Evolutionary conservation across 2,329 filamentous ascomycete species (phyloP).

Genomic region (Fonsecaea nubica): DNA sequence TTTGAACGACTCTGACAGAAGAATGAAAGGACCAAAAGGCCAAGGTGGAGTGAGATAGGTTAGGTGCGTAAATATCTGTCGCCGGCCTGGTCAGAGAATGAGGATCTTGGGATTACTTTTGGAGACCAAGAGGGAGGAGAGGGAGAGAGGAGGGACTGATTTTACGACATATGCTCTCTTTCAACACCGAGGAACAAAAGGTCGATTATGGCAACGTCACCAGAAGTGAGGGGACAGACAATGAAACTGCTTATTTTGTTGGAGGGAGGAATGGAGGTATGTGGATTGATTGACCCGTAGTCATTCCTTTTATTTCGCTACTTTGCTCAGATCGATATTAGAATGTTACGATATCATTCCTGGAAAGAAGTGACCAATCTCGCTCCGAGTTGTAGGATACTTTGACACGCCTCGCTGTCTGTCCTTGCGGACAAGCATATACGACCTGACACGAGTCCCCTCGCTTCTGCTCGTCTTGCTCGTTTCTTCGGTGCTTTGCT

Average conservation of each 20-base stretch:
- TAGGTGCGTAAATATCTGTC: neutral
- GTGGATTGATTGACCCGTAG: conserved; percentile 2
- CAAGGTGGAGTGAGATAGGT: neutral
- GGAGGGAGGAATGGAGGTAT: neutral
- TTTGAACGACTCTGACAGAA: neutral
- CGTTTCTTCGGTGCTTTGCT: too few species aligned
- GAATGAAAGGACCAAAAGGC: neutral
- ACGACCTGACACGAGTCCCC: too few species aligned
- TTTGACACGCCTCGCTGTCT: too few species aligned
- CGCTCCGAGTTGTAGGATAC: neutral
- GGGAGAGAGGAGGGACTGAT: too few species aligned
- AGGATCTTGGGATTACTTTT: neutral
- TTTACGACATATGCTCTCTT: too few species aligned
- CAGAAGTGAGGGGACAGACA: neutral
- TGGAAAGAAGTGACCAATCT: neutral
- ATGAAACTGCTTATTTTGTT: neutral
- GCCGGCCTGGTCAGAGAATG: neutral
- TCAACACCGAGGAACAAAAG: too few species aligned
- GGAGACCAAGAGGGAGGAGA: neutral
- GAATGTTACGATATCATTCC: neutral
- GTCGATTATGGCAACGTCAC: too few species aligned
- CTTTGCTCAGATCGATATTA: neutral
- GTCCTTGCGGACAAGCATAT: too few species aligned
- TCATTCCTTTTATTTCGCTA: conserved; percentile 1
- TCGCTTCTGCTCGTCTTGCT: too few species aligned